Percentiles rank a stretch among this genome's conserved stretches.
Evolutionary conservation across 345 rosid genomes (phyloP).

Genomic region (Salix dunnii): DNA sequence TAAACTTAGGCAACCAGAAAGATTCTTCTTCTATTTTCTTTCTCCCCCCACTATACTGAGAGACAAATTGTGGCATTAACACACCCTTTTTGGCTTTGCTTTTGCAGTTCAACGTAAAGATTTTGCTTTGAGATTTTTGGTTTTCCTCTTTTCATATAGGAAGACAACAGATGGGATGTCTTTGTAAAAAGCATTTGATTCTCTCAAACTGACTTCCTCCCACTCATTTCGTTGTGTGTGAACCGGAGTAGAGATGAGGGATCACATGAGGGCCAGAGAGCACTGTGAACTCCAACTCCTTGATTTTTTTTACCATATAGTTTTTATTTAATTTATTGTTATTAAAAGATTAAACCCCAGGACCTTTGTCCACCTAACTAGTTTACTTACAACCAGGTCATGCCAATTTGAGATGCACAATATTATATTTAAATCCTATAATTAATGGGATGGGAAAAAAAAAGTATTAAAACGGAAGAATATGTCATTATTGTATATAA

Average conservation of each 20-base stretch:
- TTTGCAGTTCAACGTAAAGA: conserved; percentile 1
- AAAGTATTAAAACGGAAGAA: too few species aligned
- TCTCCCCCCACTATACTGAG: not conserved
- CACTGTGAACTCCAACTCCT: conserved; percentile 19
- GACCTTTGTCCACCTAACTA: not conserved
- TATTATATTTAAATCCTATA: too few species aligned
- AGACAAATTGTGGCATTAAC: conserved; percentile 1
- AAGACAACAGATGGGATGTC: conserved; percentile 22
- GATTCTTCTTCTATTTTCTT: conserved; percentile 13
- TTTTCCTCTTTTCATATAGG: not conserved
- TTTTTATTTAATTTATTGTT: not conserved
- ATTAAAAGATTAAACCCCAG: not conserved
- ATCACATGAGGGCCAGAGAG: not conserved
- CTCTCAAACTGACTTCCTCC: conserved; percentile 3
- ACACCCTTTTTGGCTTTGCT: conserved; percentile 14
- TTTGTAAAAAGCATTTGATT: conserved; percentile 39
- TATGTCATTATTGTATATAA: too few species aligned
- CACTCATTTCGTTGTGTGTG: not conserved
- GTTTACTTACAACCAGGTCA: not conserved
- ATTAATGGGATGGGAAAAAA: too few species aligned
- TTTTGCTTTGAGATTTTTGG: not conserved
- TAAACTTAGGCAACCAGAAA: not conserved
- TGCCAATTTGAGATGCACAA: not conserved
- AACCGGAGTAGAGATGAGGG: conserved; percentile 8
- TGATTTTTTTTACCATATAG: conserved; percentile 19